Evolutionary conservation across 805 yeast genomes (phyloP), one percentile per base, ranked within the genome.

Genomic region (Scheffersomyces coipomensis): DNA sequence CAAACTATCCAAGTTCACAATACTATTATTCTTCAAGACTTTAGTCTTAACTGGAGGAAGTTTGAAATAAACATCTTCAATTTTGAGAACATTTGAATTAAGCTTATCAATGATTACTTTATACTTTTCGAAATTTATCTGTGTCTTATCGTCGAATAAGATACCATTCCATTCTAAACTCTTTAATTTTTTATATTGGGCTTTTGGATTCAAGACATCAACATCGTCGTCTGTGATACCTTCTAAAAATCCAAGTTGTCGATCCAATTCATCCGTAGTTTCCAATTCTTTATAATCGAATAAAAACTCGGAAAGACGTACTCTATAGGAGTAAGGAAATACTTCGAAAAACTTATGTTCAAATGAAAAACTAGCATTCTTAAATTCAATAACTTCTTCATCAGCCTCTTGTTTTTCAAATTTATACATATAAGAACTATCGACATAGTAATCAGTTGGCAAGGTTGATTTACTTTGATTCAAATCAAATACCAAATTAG

Each of bases 1-100:
- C 23, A 71, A 64, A 6, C 59, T 53, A 37, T 68, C 64, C 48
- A 71, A 71, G 53, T 72, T 79, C 30, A 75, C 66, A 24, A 66
- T 73, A 41, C 68, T 62, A 21, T 55, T 65, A 34, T 69, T 64
- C 36, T 66, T 68, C 24, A 51, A 26, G 1, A 66, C 62, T 33
- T 48, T 59, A 3, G 64, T 48, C 35, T 64, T 64, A 13, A 51
- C 46, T 5, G 38, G 45, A 12, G 60, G 54, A 21, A 66, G 46
- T 25, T 47, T 40, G 38, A 64, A 62, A 18, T 40, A 44, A 3
- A 52, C 52, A 5, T 51, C 50, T 11, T 58, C 64, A n/a, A 37
- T 43, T 1, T 31, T 40, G 19, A 47, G 46, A 6, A 34, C 31
- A 13, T 45, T 39, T 1, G 40, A 29, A 16, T 47, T 43, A 8